Evolutionary conservation across 192 early-diverging fungal genomes (phyloP).

Genomic region (Entomortierella parvispora): DNA sequence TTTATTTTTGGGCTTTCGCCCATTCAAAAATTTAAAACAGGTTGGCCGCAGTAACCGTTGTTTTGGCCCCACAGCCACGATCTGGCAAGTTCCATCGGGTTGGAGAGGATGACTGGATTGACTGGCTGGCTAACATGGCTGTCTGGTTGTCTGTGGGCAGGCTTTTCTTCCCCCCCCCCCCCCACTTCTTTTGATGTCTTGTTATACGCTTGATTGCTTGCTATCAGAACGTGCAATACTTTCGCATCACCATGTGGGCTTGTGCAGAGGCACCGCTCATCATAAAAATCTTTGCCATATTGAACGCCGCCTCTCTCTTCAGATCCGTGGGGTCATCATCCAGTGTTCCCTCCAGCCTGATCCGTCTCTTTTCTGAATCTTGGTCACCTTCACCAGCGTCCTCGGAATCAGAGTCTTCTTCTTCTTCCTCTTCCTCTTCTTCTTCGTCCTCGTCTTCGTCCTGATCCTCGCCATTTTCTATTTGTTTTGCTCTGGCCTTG

Average conservation of each 20-base stretch:
- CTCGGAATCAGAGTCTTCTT: background rate
- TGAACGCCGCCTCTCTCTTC: conserved; percentile 90
- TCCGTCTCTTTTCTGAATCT: background rate
- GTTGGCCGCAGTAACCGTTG: too few species aligned
- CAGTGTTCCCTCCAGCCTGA: conserved; percentile 1
- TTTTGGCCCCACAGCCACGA: too few species aligned
- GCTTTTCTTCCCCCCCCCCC: too few species aligned
- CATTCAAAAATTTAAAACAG: too few species aligned
- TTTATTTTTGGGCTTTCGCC: too few species aligned
- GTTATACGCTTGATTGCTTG: background rate
- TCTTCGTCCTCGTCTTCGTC: conserved; percentile 10
- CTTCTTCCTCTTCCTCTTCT: conserved; percentile 10
- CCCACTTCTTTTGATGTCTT: too few species aligned
- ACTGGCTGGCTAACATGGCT: too few species aligned
- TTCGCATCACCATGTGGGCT: conserved; percentile 74
- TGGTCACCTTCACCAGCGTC: background rate
- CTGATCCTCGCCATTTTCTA: conserved; percentile 1
- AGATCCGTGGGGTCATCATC: conserved; percentile 67
- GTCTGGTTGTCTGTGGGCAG: too few species aligned
- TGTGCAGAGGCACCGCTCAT: conserved; percentile 75
- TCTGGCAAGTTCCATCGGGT: too few species aligned
- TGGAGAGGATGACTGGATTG: too few species aligned
- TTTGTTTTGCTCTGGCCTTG: conserved; percentile 4
- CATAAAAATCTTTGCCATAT: conserved; percentile 84
- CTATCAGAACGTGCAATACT: conserved; percentile 79